Evolutionary conservation across 1,284 basidiomycete genomes (phyloP).

Genomic region (Sporisorium reilianum): DNA sequence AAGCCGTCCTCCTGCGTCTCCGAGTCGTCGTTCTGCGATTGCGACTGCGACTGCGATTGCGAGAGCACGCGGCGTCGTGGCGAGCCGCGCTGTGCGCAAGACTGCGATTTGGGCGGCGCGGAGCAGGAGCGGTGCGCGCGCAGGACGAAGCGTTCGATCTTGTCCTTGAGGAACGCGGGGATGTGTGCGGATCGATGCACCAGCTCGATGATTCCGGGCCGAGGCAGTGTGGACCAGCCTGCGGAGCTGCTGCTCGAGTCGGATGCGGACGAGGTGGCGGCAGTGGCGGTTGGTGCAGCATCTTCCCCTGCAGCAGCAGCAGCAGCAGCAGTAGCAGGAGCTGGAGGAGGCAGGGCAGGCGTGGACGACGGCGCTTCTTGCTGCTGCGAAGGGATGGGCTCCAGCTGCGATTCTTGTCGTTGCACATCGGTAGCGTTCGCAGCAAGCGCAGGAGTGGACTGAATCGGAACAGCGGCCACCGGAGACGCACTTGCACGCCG

Average conservation of each 20-base stretch:
- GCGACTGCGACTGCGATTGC: conserved; percentile 15
- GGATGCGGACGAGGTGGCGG: conserved; percentile 1
- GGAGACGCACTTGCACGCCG: neutral
- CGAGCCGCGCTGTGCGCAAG: neutral
- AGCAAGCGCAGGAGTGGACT: conserved; percentile 28
- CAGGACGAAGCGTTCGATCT: conserved; percentile 41
- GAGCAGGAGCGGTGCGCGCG: conserved; percentile 24
- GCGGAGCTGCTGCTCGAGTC: conserved; percentile 12
- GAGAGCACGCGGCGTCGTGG: conserved; percentile 1
- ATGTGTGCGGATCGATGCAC: conserved; percentile 37
- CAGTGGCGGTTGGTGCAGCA: neutral
- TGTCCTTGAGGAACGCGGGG: conserved; percentile 38
- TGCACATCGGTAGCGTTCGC: neutral
- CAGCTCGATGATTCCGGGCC: conserved; percentile 24
- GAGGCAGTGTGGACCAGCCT: conserved; percentile 35
- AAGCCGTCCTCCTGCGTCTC: conserved; percentile 50
- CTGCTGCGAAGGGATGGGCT: conserved; percentile 30
- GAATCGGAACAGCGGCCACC: conserved; percentile 4
- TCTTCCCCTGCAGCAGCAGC: neutral
- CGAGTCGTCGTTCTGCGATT: conserved; percentile 38
- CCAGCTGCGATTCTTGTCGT: conserved; percentile 9
- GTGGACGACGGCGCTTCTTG: conserved; percentile 19
- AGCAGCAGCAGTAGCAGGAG: neutral
- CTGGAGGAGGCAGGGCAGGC: conserved; percentile 17
- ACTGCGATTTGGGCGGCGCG: neutral